Evolutionary conservation across 169 alveolate genomes (phyloP).

Genomic region (Plasmodium gaboni): DNA sequence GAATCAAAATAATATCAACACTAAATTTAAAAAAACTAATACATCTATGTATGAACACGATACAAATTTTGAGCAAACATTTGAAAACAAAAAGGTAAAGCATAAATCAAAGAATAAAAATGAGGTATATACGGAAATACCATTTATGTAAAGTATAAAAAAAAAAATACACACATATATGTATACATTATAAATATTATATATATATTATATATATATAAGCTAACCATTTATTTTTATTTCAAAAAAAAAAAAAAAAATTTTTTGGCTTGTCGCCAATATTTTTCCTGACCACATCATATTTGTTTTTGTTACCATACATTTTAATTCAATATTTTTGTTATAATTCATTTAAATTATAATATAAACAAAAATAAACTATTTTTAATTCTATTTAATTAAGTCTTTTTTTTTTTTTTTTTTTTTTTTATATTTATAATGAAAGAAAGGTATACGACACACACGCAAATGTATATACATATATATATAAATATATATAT

Average conservation of each 20-base stretch:
- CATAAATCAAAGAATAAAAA: slow-evolving; percentile 61
- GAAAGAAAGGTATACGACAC: no score
- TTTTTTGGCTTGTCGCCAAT: no score
- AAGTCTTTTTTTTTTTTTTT: no score
- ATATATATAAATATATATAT: not conserved
- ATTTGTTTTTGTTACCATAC: no score
- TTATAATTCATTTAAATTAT: not conserved
- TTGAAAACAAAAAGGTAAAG: slow-evolving; percentile 57
- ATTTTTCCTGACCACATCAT: not conserved
- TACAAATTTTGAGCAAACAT: slow-evolving; percentile 66
- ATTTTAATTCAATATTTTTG: not conserved
- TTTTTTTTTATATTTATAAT: no score
- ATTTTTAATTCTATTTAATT: not conserved
- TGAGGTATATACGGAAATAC: slow-evolving; percentile 72
- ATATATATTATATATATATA: no score
- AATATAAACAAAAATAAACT: not conserved
- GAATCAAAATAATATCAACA: not conserved
- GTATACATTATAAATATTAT: no score
- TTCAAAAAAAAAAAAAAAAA: no score
- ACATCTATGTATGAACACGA: slow-evolving; percentile 10
- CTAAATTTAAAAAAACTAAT: not conserved
- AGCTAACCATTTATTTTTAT: no score
- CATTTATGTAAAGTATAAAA: slow-evolving; percentile 13
- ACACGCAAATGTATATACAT: no score
- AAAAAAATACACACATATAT: no score